Evolutionary conservation across 2,329 filamentous ascomycete species (phyloP).

Genomic region (Dactylonectria estremocensis): DNA sequence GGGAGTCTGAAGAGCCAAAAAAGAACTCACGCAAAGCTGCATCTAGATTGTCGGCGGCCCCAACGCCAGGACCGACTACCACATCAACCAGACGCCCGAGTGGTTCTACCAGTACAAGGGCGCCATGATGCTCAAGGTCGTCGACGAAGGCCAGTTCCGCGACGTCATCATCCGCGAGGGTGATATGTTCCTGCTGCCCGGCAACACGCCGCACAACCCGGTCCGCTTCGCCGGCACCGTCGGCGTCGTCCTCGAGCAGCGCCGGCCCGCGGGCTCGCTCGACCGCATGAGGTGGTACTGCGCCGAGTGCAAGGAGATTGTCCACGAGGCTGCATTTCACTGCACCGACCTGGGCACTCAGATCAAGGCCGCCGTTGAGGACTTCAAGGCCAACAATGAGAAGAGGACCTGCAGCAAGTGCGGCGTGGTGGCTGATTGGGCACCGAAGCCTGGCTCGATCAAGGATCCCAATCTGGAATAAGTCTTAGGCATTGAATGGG

Average conservation of each 20-base stretch:
- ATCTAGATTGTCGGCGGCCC: slow-evolving; percentile 90
- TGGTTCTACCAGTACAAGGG: slow-evolving; percentile 99
- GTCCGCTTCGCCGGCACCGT: slow-evolving; percentile 94
- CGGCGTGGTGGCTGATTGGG: slow-evolving; percentile 81
- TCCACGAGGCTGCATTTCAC: slow-evolving; percentile 90
- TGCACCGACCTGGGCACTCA: slow-evolving; percentile 93
- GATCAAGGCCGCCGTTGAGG: slow-evolving; percentile 92
- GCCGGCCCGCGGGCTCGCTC: slow-evolving; percentile 76
- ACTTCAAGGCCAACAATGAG: slow-evolving; percentile 78
- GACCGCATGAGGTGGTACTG: slow-evolving; percentile 97
- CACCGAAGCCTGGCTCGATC: slow-evolving; percentile 73
- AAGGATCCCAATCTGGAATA: slow-evolving; percentile 69
- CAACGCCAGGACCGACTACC: slow-evolving; percentile 97
- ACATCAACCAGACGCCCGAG: slow-evolving; percentile 96
- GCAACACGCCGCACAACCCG: slow-evolving; percentile 97
- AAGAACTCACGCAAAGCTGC: slow-evolving; percentile 7
- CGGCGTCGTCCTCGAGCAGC: slow-evolving; percentile 93
- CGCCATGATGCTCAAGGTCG: slow-evolving; percentile 93
- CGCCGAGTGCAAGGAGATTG: slow-evolving; percentile 75
- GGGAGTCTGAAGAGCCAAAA: background rate
- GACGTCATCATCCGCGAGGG: slow-evolving; percentile 94
- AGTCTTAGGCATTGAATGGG: background rate
- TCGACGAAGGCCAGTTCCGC: slow-evolving; percentile 80
- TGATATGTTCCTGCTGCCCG: slow-evolving; percentile 92
- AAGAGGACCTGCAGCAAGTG: slow-evolving; percentile 84